Conservation (phyloP, 495 filamentous ascomycete species). For the Friedmanniomyces endolithicus region DNA sequence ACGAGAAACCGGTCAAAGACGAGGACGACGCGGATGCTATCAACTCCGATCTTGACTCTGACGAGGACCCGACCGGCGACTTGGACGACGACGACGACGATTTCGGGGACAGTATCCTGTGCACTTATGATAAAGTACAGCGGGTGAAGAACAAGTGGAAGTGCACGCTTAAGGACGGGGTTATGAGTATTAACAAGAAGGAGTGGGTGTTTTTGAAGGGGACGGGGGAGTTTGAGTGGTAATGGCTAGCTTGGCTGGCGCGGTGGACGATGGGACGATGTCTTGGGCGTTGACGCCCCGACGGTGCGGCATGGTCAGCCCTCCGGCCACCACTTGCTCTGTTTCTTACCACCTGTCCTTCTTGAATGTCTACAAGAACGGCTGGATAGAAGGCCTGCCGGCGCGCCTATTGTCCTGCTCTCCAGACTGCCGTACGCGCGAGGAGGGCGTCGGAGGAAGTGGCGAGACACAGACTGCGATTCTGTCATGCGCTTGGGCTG, state of each 20-base stretch:
- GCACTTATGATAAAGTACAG: conserved; percentile 98
- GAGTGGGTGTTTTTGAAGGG: conserved; percentile 93
- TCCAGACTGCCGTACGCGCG: neutral
- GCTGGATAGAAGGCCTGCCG: neutral
- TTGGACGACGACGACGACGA: conserved; percentile 64
- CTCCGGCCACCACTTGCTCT: too few relatives aligned
- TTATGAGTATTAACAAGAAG: conserved; percentile 77
- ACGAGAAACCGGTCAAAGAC: conserved; percentile 40
- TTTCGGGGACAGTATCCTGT: conserved; percentile 45
- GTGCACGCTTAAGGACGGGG: conserved; percentile 93
- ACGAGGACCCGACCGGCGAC: conserved; percentile 58
- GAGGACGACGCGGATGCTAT: conserved; percentile 84
- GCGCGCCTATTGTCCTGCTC: neutral
- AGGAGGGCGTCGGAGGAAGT: too few relatives aligned
- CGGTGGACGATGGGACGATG: too few relatives aligned
- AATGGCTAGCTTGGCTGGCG: conserved; percentile 19
- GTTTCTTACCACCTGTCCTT: too few relatives aligned
- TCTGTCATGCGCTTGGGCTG: too few relatives aligned
- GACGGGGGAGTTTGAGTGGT: conserved; percentile 96
- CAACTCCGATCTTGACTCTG: conserved; percentile 93
- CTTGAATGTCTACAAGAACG: too few relatives aligned
- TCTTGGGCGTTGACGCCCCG: too few relatives aligned
- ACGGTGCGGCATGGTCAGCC: too few relatives aligned
- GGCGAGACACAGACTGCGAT: too few relatives aligned
- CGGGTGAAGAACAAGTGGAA: conserved; percentile 99